phyloP scores from a whole-genome alignment of 192 early-diverging fungal genomes.

The Entomortierella beljakovae region DNA sequence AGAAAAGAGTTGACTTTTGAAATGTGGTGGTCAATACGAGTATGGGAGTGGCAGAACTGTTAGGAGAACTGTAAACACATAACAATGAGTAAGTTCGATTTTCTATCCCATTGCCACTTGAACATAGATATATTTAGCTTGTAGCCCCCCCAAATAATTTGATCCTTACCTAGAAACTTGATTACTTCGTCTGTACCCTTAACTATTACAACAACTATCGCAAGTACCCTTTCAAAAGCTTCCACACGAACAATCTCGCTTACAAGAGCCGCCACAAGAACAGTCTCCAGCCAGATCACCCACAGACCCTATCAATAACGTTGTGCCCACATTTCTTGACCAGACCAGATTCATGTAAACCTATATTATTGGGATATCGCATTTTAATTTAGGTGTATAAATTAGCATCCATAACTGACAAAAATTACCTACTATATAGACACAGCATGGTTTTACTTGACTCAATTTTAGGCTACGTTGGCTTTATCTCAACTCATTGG shows the following conservation, averaged over 20 bases:
- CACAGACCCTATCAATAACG: not conserved
- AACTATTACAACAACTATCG: constrained; percentile 11
- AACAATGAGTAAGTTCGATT: constrained; percentile 5
- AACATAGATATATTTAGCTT: constrained; percentile 17
- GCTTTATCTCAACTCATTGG: constrained; percentile 3
- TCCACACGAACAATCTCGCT: constrained; percentile 1
- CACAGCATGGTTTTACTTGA: constrained; percentile 3
- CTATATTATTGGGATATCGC: not conserved
- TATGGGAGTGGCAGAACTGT: not conserved
- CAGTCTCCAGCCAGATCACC: constrained; percentile 1
- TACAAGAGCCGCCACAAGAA: not conserved
- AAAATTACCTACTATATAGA: not conserved
- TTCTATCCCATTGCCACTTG: constrained; percentile 14
- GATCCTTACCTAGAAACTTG: constrained; percentile 3
- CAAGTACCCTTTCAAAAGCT: not conserved
- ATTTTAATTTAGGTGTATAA: not conserved
- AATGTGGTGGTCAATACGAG: too few species aligned
- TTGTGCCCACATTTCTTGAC: constrained; percentile 5
- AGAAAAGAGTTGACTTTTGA: too few species aligned
- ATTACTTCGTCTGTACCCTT: constrained; percentile 9
- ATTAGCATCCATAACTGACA: constrained; percentile 2
- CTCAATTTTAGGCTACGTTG: constrained; percentile 4
- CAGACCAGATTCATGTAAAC: not conserved
- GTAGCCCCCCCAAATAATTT: not conserved
- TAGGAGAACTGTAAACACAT: constrained; percentile 1